phyloP scores from a whole-genome alignment of 2,329 filamentous ascomycete species.

The Aspergillus unguis region DNA sequence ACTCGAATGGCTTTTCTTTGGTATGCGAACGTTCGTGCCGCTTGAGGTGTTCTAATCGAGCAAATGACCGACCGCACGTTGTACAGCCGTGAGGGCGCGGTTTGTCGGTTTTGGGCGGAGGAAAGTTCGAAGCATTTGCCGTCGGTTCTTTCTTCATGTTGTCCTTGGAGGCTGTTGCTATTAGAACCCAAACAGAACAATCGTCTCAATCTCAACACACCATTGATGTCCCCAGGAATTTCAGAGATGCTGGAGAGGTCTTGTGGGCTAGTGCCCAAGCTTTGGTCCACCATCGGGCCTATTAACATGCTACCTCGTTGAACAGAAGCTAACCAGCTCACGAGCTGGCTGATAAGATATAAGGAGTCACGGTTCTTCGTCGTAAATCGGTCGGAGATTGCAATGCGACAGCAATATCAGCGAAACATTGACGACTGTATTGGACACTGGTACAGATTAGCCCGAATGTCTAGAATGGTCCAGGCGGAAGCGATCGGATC shows the following conservation, averaged over 20 bases:
- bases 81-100: conserved; percentile 90
- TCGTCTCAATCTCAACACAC: conserved; percentile 23
- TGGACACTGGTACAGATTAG: conserved; percentile 12
- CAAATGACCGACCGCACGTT: conserved; percentile 89
- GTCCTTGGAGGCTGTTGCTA: conserved; percentile 24
- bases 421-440: conserved; percentile 12
- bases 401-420: background rate
- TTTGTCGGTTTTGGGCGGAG: conserved; percentile 93
- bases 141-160: conserved; percentile 27
- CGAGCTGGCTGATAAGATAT: background rate
- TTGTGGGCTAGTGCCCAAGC: conserved; percentile 33
- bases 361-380: background rate
- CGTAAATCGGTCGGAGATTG: background rate
- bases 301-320: conserved; percentile 28
- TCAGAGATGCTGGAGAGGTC: conserved; percentile 44
- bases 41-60: conserved; percentile 92
- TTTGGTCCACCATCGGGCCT: conserved; percentile 39
- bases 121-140: conserved; percentile 40
- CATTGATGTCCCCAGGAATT: conserved; percentile 36
- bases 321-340: background rate
- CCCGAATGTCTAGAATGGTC: background rate
- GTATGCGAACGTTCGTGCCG: conserved; percentile 97
- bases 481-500: conserved; percentile 1
- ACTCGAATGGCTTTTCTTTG: conserved; percentile 98
- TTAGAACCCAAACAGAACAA: conserved; percentile 18